These are phyloP conservation scores for Penicillium sp. DNA, from an alignment of 2,329 filamentous ascomycete species.

Conservation along the genomic window DNA sequence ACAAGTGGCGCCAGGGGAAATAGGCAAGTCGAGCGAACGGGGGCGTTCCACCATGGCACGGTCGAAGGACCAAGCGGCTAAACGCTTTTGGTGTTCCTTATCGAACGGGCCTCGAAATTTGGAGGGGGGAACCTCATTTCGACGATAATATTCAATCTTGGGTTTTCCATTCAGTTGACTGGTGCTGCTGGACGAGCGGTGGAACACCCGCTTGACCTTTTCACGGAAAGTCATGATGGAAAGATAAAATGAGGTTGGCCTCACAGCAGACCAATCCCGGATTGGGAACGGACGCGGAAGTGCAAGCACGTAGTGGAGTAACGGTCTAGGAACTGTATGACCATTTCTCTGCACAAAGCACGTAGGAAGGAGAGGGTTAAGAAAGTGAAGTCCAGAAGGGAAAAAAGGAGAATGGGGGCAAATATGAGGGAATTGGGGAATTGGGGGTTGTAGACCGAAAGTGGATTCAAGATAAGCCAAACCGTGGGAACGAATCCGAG, in stretches of 20 bases:
- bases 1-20: conserved; percentile 40
- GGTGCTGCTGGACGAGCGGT: conserved; percentile 26
- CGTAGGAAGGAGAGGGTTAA: neutral
- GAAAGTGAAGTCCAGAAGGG: neutral
- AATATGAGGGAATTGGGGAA: conserved; percentile 9
- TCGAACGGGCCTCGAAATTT: conserved; percentile 53
- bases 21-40: conserved; percentile 37
- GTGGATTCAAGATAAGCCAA: conserved; percentile 13
- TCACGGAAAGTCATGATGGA: conserved; percentile 40
- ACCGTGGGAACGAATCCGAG: conserved; percentile 8
- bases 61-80: conserved; percentile 48
- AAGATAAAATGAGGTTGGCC: neutral
- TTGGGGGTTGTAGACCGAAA: conserved; percentile 1
- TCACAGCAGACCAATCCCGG: conserved; percentile 29
- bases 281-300: conserved; percentile 32
- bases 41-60: conserved; percentile 35
- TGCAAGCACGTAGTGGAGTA: conserved; percentile 34
- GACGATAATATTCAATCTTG: conserved; percentile 51
- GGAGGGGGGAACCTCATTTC: conserved; percentile 48
- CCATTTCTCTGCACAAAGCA: conserved; percentile 24
- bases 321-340: conserved; percentile 17
- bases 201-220: conserved; percentile 39
- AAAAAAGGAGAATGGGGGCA: neutral
- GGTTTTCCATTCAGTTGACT: conserved; percentile 31
- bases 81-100: conserved; percentile 43